Percentiles rank a stretch among this genome's conserved stretches.
phyloP scores from a whole-genome alignment of 2,329 filamentous ascomycete species.

The Allantophomopsis lycopodina region DNA sequence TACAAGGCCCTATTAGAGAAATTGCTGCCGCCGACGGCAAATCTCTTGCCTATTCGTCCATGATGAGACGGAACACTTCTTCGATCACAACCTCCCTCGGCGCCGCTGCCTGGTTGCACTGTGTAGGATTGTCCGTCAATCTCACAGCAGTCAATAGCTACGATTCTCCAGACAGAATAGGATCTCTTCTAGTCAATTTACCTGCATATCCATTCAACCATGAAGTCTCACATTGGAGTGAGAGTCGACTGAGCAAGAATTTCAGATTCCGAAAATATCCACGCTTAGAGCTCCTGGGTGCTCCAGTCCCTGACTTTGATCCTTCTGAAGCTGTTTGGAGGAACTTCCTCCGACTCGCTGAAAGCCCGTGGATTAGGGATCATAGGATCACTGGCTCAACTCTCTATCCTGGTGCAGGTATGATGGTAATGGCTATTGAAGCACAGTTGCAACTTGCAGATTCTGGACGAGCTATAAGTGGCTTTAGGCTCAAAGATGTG shows the following conservation, averaged over 20 bases:
- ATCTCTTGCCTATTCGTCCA: too few relatives aligned
- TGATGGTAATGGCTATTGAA: constrained; percentile 30
- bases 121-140: too few relatives aligned
- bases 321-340: not conserved
- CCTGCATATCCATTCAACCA: too few relatives aligned
- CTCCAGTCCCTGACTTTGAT: not conserved
- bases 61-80: too few relatives aligned
- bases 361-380: constrained; percentile 1
- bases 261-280: not conserved
- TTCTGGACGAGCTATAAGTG: constrained; percentile 15
- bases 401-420: constrained; percentile 29
- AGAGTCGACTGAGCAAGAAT: too few relatives aligned
- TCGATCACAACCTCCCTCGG: constrained; percentile 3
- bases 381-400: constrained; percentile 1
- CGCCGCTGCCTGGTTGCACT: too few relatives aligned
- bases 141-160: too few relatives aligned
- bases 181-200: too few relatives aligned
- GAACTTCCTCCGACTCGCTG: not conserved
- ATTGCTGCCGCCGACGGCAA: too few relatives aligned
- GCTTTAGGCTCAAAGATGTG: constrained; percentile 16
- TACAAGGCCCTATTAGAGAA: constrained; percentile 11
- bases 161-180: too few relatives aligned
- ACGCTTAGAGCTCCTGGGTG: not conserved
- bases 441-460: constrained; percentile 15
- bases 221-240: too few relatives aligned